Conservation (phyloP, 2,329 filamentous ascomycete species). For the Stagonosporopsis rhizophila region DNA sequence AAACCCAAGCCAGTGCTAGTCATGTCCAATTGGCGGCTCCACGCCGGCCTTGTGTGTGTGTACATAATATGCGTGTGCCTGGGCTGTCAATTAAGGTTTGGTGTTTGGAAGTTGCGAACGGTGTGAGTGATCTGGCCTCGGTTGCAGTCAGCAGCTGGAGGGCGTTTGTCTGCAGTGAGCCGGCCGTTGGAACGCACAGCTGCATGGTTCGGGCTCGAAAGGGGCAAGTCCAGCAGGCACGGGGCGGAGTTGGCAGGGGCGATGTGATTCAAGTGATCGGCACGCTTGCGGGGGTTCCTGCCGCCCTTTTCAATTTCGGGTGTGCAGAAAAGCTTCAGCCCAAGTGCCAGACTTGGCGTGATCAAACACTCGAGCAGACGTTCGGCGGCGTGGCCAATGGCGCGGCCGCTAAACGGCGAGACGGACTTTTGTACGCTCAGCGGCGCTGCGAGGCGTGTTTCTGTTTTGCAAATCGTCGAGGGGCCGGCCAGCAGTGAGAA, state of each 20-base stretch:
- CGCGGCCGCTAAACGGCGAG: background rate
- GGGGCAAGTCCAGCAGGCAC: background rate
- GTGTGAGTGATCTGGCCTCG: constrained; percentile 8
- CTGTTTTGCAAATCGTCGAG: constrained; percentile 3
- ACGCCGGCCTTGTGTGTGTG: too few relatives aligned
- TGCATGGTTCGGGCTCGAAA: constrained; percentile 17
- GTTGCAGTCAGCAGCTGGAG: constrained; percentile 3
- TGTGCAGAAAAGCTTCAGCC: constrained; percentile 15
- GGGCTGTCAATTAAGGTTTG: constrained; percentile 1
- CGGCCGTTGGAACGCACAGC: constrained; percentile 16
- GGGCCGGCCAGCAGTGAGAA: constrained; percentile 9
- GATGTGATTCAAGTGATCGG: constrained; percentile 14
- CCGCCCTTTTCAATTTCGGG: constrained; percentile 12
- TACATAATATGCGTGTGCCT: constrained; percentile 2
- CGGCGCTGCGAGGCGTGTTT: constrained; percentile 2
- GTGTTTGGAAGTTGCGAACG: background rate
- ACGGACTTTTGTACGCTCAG: background rate
- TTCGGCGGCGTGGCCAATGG: constrained; percentile 6
- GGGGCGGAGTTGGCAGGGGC: background rate
- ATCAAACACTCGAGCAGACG: constrained; percentile 12
- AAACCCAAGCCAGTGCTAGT: constrained; percentile 5
- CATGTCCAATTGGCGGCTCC: constrained; percentile 6
- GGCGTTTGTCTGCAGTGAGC: constrained; percentile 7
- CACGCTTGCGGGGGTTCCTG: constrained; percentile 13
- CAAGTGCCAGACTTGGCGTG: constrained; percentile 3